Percentiles rank a stretch among this genome's conserved stretches.
Conservation (phyloP, 345 rosid species). For the Moricandia moricandioides region DNA sequence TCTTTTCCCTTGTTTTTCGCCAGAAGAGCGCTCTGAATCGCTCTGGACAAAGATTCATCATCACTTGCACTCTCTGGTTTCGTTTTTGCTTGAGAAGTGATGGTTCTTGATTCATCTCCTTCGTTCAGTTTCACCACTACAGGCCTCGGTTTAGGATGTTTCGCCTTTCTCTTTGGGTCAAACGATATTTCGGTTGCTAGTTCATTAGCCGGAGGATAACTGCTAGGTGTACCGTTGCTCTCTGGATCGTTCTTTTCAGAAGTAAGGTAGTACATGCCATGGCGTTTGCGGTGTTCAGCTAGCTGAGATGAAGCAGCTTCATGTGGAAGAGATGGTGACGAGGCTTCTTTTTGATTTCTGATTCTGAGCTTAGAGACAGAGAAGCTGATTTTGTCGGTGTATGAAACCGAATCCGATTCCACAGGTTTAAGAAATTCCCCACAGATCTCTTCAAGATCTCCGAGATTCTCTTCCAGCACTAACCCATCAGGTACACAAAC, state of each 20-base stretch:
- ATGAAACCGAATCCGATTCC: too few species aligned
- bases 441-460: slow-evolving; percentile 58
- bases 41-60: slow-evolving; percentile 54
- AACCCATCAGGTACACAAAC: slow-evolving; percentile 67
- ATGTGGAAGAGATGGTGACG: slow-evolving; percentile 26
- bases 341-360: slow-evolving; percentile 23
- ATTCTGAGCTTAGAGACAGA: too few species aligned
- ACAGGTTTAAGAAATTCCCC: slow-evolving; percentile 9
- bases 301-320: slow-evolving; percentile 39
- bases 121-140: slow-evolving; percentile 86
- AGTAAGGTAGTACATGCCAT: slow-evolving; percentile 62
- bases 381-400: too few species aligned
- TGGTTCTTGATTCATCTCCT: slow-evolving; percentile 41
- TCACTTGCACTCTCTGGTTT: slow-evolving; percentile 26
- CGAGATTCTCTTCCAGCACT: slow-evolving; percentile 66
- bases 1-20: slow-evolving; percentile 35
- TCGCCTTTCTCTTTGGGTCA: slow-evolving; percentile 46
- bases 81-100: slow-evolving; percentile 23
- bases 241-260: slow-evolving; percentile 41
- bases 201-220: too few species aligned
- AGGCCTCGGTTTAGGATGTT: slow-evolving; percentile 68
- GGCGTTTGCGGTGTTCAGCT: background rate
- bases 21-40: slow-evolving; percentile 59
- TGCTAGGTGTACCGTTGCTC: background rate
- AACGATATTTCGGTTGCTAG: too few species aligned